Base-by-base conservation (phyloP, 306 rosid species). In the Acmispon strigosus region DNA sequence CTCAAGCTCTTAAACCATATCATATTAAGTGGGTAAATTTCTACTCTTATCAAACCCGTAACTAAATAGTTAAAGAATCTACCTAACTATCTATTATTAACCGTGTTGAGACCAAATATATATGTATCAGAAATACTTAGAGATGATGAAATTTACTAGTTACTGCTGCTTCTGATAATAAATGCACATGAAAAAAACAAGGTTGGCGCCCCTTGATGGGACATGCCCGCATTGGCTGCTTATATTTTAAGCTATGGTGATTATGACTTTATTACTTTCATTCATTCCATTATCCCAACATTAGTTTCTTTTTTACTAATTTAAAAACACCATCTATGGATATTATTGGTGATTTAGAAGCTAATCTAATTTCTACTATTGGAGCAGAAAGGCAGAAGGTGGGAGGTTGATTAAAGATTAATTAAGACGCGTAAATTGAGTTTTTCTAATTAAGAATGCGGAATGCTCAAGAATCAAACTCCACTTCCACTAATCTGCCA, bases 401-500 rank as follows among this genome's bases (percentile, higher is more conserved):
- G 65, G 66, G 64, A 53, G 65, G 34, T 73, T 19, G 37, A 62
- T 52, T 74, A 14, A 7, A 17, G 78, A 64, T 42, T 69, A 13
- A 39, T 18, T 56, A 44, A 54, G 57, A 59, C 44, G 47, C 75
- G 59, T 62, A 49, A 57, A 24, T 64, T 22, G 60, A 78, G 78
- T 76, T 62, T 76, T 47, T 73, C 80, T 62, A 66, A 27, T 27
- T 32, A 32, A 54, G 73, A 82, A 77, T 83, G 75, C 82, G 76
- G 86, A 76, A 78, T 62, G 55, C 67, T 77, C 58, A 81, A 79
- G 77, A 70, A 87, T 80, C 82, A 81, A 76, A 82, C 65, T 47
- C 92, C 92, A 87, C 92, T 82, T 57, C 14, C 24, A 29, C 62
- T 83, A 78, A 89, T 85, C 83, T 80, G 83, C 92, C 90, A 89